These are phyloP conservation scores for Trichoderma cornu-damae DNA, from an alignment of 2,329 filamentous ascomycete species.

Conservation along the genomic window DNA sequence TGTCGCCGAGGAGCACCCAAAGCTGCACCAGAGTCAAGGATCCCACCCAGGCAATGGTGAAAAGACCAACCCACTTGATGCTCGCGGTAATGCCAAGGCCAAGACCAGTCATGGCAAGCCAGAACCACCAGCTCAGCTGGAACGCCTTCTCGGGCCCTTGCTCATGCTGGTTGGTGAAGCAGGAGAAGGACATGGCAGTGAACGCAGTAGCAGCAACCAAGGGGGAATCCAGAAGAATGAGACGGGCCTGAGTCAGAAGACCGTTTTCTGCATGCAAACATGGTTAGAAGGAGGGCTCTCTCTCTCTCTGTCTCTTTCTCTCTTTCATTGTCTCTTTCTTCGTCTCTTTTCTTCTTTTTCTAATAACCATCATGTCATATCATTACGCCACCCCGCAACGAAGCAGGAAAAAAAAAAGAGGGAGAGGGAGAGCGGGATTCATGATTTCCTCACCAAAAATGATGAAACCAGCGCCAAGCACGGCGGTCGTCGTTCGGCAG, in stretches of 20 bases:
- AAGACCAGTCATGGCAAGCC: slow-evolving; percentile 81
- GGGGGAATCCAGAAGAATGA: slow-evolving; percentile 94
- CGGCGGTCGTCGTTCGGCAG: slow-evolving; percentile 79
- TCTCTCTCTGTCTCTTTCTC: too few relatives aligned
- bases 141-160: slow-evolving; percentile 86
- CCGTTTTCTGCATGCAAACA: slow-evolving; percentile 67
- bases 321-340: too few relatives aligned
- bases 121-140: slow-evolving; percentile 93
- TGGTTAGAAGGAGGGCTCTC: slow-evolving; percentile 26
- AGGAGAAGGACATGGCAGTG: slow-evolving; percentile 83
- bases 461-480: slow-evolving; percentile 76
- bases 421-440: neutral
- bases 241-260: slow-evolving; percentile 85
- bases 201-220: slow-evolving; percentile 89
- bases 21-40: slow-evolving; percentile 84
- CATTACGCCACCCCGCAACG: too few relatives aligned
- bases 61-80: slow-evolving; percentile 98
- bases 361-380: too few relatives aligned
- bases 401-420: neutral
- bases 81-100: slow-evolving; percentile 85
- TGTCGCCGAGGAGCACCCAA: slow-evolving; percentile 90
- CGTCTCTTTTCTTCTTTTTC: too few relatives aligned
- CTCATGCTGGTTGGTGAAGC: slow-evolving; percentile 96
- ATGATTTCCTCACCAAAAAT: slow-evolving; percentile 89
- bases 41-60: slow-evolving; percentile 98